phyloP scores from a whole-genome alignment of 225 moss, liverwort and hornwort genomes.

The Pleurozium schreberi region DNA sequence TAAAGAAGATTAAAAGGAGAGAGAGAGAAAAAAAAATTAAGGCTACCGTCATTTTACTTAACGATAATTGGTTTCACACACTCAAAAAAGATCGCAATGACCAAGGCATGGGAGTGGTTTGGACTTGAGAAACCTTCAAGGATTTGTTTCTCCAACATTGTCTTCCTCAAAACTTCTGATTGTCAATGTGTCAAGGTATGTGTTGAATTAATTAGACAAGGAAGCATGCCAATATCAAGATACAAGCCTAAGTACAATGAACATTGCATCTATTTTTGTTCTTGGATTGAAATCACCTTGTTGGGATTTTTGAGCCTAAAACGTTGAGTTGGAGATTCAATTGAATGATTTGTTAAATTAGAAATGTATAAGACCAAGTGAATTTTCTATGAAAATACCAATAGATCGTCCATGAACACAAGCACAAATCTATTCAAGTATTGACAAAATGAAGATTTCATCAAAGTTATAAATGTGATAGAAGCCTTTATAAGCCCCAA shows the following conservation, averaged over 20 bases:
- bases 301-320: no score
- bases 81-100: not conserved
- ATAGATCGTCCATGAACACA: no score
- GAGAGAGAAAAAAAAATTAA: not conserved
- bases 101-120: rapidly evolving
- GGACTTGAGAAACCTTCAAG: not conserved
- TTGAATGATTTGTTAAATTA: no score
- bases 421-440: no score
- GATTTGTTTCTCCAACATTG: not conserved
- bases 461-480: no score
- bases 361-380: no score
- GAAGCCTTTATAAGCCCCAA: no score
- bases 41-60: rapidly evolving
- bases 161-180: not conserved
- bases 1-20: no score
- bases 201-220: not conserved
- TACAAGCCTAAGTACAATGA: not conserved
- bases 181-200: not conserved
- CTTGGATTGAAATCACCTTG: not conserved
- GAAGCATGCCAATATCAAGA: not conserved
- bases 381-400: no score
- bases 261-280: not conserved
- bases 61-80: not conserved
- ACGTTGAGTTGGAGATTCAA: no score
- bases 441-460: no score